Evolutionary conservation across 345 rosid genomes (phyloP).

Genomic region (Bruguiera gymnorhiza): DNA sequence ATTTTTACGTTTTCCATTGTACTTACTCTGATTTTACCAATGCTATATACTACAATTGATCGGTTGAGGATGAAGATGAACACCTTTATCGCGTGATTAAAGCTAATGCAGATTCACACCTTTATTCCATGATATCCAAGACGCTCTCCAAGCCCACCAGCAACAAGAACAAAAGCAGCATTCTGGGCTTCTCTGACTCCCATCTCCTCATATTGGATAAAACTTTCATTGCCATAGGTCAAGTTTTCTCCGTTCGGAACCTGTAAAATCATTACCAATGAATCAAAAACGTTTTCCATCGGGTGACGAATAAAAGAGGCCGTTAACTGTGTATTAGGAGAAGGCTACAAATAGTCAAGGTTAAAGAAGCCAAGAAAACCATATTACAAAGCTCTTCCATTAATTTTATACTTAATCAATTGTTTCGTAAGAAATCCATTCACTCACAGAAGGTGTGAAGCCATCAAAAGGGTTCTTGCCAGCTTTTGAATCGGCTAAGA

Average conservation of each 20-base stretch:
- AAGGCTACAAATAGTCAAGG: background rate
- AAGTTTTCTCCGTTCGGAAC: constrained; percentile 88
- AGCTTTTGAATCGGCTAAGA: constrained; percentile 75
- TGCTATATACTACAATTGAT: too few species aligned
- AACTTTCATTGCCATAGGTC: constrained; percentile 58
- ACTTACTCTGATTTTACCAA: too few species aligned
- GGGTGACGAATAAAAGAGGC: background rate
- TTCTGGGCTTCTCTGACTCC: constrained; percentile 79
- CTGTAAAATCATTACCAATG: constrained; percentile 29
- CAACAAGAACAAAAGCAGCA: constrained; percentile 94
- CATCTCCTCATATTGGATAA: constrained; percentile 63
- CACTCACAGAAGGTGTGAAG: constrained; percentile 81
- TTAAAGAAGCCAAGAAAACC: too few species aligned
- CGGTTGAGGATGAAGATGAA: too few species aligned
- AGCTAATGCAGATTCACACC: constrained; percentile 33
- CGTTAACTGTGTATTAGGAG: background rate
- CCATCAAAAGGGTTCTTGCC: constrained; percentile 98
- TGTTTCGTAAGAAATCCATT: background rate
- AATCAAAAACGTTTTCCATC: background rate
- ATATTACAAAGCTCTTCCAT: background rate
- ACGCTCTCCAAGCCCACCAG: constrained; percentile 99
- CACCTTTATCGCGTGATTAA: too few species aligned
- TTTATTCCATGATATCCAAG: constrained; percentile 98
- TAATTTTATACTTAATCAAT: constrained; percentile 33
- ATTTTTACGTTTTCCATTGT: too few species aligned